Conservation (phyloP, 2,329 filamentous ascomycete genomes). For the Cordyceps farinosa region DNA sequence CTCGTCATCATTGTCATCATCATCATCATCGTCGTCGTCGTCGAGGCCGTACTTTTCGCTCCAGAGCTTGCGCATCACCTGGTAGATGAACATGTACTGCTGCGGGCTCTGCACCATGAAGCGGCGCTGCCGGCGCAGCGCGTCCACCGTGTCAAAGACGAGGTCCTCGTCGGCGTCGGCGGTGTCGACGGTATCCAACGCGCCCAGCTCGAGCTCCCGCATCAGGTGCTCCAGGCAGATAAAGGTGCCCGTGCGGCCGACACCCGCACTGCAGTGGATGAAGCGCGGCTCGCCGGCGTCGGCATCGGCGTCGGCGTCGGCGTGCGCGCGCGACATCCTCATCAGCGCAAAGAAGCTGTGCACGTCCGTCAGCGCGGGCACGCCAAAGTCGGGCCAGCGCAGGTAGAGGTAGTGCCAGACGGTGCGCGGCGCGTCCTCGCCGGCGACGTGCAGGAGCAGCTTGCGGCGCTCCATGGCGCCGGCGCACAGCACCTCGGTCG, state of each 20-base stretch:
- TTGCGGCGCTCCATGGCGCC: constrained; percentile 71
- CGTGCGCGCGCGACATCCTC: constrained; percentile 57
- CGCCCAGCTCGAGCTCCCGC: constrained; percentile 72
- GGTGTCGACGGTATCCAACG: constrained; percentile 45
- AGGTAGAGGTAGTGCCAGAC: constrained; percentile 85
- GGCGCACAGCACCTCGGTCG: constrained; percentile 50
- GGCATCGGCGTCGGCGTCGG: constrained; percentile 43
- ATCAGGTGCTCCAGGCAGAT: constrained; percentile 93
- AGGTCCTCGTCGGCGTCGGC: constrained; percentile 49
- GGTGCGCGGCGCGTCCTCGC: constrained; percentile 48
- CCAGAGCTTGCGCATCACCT: constrained; percentile 74
- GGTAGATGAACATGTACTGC: constrained; percentile 86
- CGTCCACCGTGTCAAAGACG: constrained; percentile 74
- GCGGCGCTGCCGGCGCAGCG: constrained; percentile 79
- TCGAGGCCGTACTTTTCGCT: constrained; percentile 55
- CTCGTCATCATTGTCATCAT: constrained; percentile 23
- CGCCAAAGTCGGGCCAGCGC: constrained; percentile 86
- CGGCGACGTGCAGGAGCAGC: constrained; percentile 55
- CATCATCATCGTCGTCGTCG: constrained; percentile 25
- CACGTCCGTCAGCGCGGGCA: constrained; percentile 67
- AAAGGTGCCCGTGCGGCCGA: constrained; percentile 91
- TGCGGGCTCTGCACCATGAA: constrained; percentile 91
- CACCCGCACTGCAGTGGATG: constrained; percentile 84
- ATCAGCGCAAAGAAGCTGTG: constrained; percentile 67
- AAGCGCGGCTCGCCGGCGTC: constrained; percentile 62